Percentiles rank a stretch among this genome's conserved stretches.
These are phyloP conservation scores for Fusarium chlamydosporum DNA, from an alignment of 2,329 filamentous ascomycete species.

Conservation along the genomic window DNA sequence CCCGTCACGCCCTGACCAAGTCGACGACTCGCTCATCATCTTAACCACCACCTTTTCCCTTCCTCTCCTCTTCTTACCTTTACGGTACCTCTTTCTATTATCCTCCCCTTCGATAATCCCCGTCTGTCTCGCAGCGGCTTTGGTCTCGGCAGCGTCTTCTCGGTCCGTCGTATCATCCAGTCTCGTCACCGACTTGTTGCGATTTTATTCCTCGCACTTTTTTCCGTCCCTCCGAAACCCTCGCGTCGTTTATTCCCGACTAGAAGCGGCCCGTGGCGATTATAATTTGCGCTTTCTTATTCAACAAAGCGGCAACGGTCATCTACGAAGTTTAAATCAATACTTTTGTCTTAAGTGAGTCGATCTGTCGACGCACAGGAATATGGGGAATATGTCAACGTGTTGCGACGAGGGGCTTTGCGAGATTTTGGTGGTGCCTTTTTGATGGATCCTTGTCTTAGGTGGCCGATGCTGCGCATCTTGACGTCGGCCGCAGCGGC, in stretches of 20 bases:
- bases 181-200: conserved; percentile 43
- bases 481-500: conserved; percentile 42
- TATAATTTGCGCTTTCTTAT: conserved; percentile 43
- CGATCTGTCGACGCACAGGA: conserved; percentile 30
- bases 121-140: conserved; percentile 46
- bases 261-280: conserved; percentile 43
- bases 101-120: conserved; percentile 39
- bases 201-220: conserved; percentile 42
- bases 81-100: conserved; percentile 38
- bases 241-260: conserved; percentile 50
- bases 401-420: conserved; percentile 46
- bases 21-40: conserved; percentile 48
- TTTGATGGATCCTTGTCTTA: conserved; percentile 47
- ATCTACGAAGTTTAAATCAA: conserved; percentile 32
- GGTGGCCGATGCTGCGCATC: conserved; percentile 48
- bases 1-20: conserved; percentile 43
- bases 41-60: conserved; percentile 42
- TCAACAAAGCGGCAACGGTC: conserved; percentile 40
- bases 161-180: conserved; percentile 29
- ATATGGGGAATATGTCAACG: conserved; percentile 38
- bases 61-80: conserved; percentile 26
- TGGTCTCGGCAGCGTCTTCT: conserved; percentile 43
- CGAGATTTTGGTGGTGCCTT: conserved; percentile 41
- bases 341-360: conserved; percentile 45
- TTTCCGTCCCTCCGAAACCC: conserved; percentile 48